These are phyloP conservation scores for Sarocladiaceae sp. DNA, from an alignment of 2,329 filamentous ascomycete genomes.

Conservation along the genomic window DNA sequence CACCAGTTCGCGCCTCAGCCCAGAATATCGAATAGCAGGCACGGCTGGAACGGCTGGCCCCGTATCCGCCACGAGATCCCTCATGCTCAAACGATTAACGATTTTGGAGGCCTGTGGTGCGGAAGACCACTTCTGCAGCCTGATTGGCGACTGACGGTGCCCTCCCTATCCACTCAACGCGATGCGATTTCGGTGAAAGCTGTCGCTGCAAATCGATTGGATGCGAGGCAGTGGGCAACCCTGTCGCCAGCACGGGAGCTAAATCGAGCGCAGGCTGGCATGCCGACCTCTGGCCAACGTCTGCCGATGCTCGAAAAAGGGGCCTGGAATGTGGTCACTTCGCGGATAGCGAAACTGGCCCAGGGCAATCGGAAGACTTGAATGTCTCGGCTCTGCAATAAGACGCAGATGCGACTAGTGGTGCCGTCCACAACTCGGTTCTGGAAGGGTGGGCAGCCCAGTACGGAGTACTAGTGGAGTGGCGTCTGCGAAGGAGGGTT, in stretches of 20 bases:
- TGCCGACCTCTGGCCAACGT: background rate
- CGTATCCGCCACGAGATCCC: slow-evolving; percentile 6
- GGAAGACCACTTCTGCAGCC: slow-evolving; percentile 12
- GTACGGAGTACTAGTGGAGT: background rate
- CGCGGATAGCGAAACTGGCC: too few relatives aligned
- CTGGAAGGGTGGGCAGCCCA: background rate
- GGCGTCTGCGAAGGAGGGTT: slow-evolving; percentile 2
- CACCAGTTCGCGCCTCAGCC: slow-evolving; percentile 9
- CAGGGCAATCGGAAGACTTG: too few relatives aligned
- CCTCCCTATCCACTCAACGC: background rate
- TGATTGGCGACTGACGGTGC: slow-evolving; percentile 17
- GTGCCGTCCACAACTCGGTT: too few relatives aligned
- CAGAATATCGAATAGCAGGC: background rate
- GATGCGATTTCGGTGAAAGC: slow-evolving; percentile 6
- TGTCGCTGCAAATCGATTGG: slow-evolving; percentile 8
- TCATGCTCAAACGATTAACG: slow-evolving; percentile 13
- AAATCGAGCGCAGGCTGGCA: background rate
- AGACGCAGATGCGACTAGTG: too few relatives aligned
- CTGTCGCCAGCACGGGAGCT: slow-evolving; percentile 8
- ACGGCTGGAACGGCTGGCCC: slow-evolving; percentile 7
- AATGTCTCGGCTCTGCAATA: too few relatives aligned
- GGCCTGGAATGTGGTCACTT: too few relatives aligned
- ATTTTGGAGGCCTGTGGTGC: slow-evolving; percentile 22
- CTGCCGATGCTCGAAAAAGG: too few relatives aligned
- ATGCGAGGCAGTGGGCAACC: slow-evolving; percentile 3